A percentile compares a stretch with the other conserved stretches of the same genome.
These are phyloP conservation scores for Jacaranda copaia DNA, from an alignment of 257 asterid genomes.

Conservation along the genomic window DNA sequence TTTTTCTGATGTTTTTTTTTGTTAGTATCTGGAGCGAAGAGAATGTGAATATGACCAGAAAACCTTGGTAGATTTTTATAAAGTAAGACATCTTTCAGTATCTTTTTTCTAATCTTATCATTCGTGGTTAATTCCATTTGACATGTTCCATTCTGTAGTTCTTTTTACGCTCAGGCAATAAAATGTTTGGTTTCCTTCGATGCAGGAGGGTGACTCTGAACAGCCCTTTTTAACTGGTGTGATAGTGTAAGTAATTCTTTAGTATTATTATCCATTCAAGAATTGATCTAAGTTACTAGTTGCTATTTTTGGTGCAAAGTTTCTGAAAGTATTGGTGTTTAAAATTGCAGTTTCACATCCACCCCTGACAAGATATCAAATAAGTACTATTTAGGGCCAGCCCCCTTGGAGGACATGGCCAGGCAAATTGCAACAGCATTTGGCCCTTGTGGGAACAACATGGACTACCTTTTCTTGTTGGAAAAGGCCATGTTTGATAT, in stretches of 20 bases:
- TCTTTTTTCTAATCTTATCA: not conserved
- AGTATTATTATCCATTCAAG: too few relatives aligned
- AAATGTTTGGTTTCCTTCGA: constrained; percentile 7
- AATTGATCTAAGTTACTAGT: not conserved
- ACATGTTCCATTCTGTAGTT: not conserved
- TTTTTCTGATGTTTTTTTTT: not conserved
- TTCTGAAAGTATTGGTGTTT: not conserved
- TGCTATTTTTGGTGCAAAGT: not conserved
- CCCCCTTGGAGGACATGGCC: constrained; percentile 89
- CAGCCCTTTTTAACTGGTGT: constrained; percentile 69
- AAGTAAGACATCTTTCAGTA: constrained; percentile 47
- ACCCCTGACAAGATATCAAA: constrained; percentile 80
- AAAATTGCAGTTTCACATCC: constrained; percentile 75
- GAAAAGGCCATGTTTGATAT: constrained; percentile 87
- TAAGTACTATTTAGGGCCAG: constrained; percentile 91
- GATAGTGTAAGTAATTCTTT: constrained; percentile 67
- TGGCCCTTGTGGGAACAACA: constrained; percentile 93
- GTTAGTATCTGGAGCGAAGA: constrained; percentile 81
- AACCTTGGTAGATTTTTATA: constrained; percentile 73
- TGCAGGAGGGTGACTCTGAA: constrained; percentile 71
- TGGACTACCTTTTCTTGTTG: constrained; percentile 81
- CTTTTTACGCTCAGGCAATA: not conserved
- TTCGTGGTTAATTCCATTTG: not conserved
- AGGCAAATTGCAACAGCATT: constrained; percentile 90
- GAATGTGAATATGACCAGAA: constrained; percentile 91